Base-by-base conservation (phyloP, 2,329 filamentous ascomycete species). In the Diaporthe capsici region DNA sequence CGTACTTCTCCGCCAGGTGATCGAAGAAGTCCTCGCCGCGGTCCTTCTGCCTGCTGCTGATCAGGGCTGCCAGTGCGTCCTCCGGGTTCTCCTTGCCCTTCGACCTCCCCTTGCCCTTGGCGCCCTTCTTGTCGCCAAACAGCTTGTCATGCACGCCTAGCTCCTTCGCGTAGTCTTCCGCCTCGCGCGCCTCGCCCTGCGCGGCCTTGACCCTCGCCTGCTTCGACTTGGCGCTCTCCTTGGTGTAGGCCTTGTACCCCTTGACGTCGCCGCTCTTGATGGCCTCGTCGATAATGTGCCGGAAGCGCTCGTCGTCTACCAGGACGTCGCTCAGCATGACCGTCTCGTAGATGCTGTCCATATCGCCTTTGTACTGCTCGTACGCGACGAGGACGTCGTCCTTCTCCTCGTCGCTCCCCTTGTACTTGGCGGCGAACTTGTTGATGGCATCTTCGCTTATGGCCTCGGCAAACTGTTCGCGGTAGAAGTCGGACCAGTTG, bases 401-500 rank as follows among this genome's bases (percentile, higher is more conserved):
- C 79, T 89, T 91, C 86, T 99, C 97, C 84, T 98, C 95, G 3
- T 95, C 94, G 0, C 95, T 96, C 25, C 91, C 91, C 85, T 96
- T 95, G 87, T 98, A 99, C 78, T 93, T 88, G 42, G 88, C 86
- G 76, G 94, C 91, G 81, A 98, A 94, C 73, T 92, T 90, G 73
- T 93, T 89, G 79, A 99, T 96, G 5, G 91, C 91, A 76, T 94
- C 92, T 4, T 89, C 86, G 25, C 92, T 95, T 70, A 99, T 88
- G 37, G 95, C 89, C 74, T 96, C 93, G 68, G 90, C 91, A 83
- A 93, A 98, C 80, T 98, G 95, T 78, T 93, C 92, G 73, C 92
- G 91, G 87, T 97, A 99, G 87, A 95, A 99, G 65, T 94, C 93
- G 72, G 91, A 88, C 97, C 97, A 99, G 87, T 95, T 91, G 86